These are phyloP conservation scores for Deinandra increscens DNA, from an alignment of 129 eudicot genomes.

Conservation along the genomic window DNA sequence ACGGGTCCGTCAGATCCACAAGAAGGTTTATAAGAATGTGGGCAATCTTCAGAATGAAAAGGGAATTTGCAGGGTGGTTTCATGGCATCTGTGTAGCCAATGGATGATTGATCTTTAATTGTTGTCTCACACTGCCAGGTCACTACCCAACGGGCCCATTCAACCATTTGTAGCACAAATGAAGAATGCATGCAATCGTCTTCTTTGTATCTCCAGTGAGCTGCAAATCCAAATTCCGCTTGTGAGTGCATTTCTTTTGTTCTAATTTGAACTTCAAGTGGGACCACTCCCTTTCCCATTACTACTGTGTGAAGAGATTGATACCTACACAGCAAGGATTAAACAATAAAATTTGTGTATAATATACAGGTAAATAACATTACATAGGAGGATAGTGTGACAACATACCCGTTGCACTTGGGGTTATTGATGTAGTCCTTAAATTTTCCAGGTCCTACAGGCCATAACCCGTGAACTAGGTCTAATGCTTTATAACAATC, in stretches of 20 bases:
- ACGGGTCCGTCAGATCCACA: constrained; percentile 75
- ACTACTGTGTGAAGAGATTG: constrained; percentile 92
- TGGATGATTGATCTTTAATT: constrained; percentile 48
- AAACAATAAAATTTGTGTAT: background rate
- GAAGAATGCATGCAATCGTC: constrained; percentile 71
- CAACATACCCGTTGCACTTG: constrained; percentile 69
- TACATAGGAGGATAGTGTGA: background rate
- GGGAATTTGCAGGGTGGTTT: constrained; percentile 80
- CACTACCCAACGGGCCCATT: constrained; percentile 97
- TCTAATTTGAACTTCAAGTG: constrained; percentile 92
- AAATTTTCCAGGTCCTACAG: constrained; percentile 83
- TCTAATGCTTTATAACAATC: constrained; percentile 84
- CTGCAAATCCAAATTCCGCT: constrained; percentile 97
- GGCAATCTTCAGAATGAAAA: constrained; percentile 74
- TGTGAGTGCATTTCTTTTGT: constrained; percentile 88
- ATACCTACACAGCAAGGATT: constrained; percentile 45
- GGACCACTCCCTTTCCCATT: constrained; percentile 62
- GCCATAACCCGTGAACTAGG: constrained; percentile 71
- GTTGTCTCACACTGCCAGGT: constrained; percentile 93
- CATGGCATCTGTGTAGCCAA: constrained; percentile 40
- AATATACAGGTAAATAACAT: background rate
- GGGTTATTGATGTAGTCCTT: constrained; percentile 84
- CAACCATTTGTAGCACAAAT: constrained; percentile 90
- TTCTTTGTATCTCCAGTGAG: constrained; percentile 99
- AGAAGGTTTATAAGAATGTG: constrained; percentile 60